A percentile compares a stretch with the other conserved stretches of the same genome.
Conservation (phyloP, 805 yeast genomes). For the Ogataea wickerhamii region DNA sequence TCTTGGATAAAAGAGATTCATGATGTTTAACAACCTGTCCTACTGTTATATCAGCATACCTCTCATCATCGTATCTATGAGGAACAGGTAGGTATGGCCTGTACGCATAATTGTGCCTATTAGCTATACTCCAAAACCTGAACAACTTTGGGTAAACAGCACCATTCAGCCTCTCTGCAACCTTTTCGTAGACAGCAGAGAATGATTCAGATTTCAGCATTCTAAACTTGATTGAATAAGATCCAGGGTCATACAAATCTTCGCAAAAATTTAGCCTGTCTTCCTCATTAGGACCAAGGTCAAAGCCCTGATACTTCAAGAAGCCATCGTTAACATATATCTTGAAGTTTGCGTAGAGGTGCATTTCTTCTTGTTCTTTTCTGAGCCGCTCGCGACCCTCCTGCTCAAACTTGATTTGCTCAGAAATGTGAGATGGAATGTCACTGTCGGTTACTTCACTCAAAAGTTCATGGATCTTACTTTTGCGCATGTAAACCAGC, state of each 20-base stretch:
- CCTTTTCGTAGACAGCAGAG: conserved; percentile 44
- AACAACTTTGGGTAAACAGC: conserved; percentile 35
- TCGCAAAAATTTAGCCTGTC: conserved; percentile 44
- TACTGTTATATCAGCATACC: conserved; percentile 37
- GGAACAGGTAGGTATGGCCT: conserved; percentile 52
- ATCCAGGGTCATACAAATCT: conserved; percentile 43
- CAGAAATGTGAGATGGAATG: conserved; percentile 66
- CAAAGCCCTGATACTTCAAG: conserved; percentile 65
- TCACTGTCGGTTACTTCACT: conserved; percentile 52
- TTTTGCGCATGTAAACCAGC: conserved; percentile 85
- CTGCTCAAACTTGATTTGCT: conserved; percentile 60
- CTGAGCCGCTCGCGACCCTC: conserved; percentile 50
- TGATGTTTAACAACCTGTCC: conserved; percentile 46
- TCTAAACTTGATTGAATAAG: conserved; percentile 48
- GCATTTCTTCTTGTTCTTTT: conserved; percentile 69
- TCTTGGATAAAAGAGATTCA: conserved; percentile 20
- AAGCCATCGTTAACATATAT: conserved; percentile 55
- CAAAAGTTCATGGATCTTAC: conserved; percentile 53
- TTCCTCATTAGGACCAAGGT: conserved; percentile 62
- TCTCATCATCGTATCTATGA: conserved; percentile 21
- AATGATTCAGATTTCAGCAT: conserved; percentile 56
- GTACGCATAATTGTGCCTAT: conserved; percentile 66
- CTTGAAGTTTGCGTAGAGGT: conserved; percentile 54
- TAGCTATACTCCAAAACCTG: conserved; percentile 61
- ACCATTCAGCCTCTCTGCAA: conserved; percentile 40